Base-by-base conservation (phyloP, 202 grass and related monocot species). In the Panicum hallii region DNA sequence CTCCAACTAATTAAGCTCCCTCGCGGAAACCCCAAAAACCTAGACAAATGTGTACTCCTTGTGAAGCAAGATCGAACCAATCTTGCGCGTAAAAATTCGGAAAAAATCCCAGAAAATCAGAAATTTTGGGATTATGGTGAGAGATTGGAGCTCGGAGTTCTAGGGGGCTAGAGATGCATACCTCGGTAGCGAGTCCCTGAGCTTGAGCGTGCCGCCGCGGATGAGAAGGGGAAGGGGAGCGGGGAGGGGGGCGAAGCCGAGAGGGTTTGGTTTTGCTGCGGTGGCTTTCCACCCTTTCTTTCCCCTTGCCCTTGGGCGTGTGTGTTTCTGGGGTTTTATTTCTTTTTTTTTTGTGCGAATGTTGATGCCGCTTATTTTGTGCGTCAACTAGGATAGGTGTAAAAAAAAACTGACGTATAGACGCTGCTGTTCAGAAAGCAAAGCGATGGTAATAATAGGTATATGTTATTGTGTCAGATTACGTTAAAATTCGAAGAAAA, bases 121-220 rank as follows among this genome's bases (percentile, higher is more conserved):
- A 48, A 85, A 69, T 13, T 57, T 41, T 4, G 3, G 61, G 70
- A 14, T 75, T 62, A 22, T 14, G 64, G 16, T 23, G 80, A 58
- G 48, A 13, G 70, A 23, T 38, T 57, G 38, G 53, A 82, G 40
- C 53, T 46, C 44, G 44, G 44, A 46, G 44, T 46, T 46, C 0
- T 82, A 30, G 6, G 34, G 16, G 75, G 67, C 16, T 12, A 38
- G 30, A 44, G 62, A 66, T 17, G 82, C 68, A 4, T 43, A 85
- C 87, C 87, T 52, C 62, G 44, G 69, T 45, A 42, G 76, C 58
- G 58, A 78, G 56, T 26, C 77, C 54, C 55, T 4, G 66, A 78
- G 65, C 73, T 83, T 40, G 46, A 83, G 69, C 63, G 64, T 83
- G 74, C 67, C 74, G 67, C 74, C 36, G 74, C 47, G 2, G 48